Evolutionary conservation across 1,284 basidiomycete genomes (phyloP).

Genomic region (Ustilago cynodontis): DNA sequence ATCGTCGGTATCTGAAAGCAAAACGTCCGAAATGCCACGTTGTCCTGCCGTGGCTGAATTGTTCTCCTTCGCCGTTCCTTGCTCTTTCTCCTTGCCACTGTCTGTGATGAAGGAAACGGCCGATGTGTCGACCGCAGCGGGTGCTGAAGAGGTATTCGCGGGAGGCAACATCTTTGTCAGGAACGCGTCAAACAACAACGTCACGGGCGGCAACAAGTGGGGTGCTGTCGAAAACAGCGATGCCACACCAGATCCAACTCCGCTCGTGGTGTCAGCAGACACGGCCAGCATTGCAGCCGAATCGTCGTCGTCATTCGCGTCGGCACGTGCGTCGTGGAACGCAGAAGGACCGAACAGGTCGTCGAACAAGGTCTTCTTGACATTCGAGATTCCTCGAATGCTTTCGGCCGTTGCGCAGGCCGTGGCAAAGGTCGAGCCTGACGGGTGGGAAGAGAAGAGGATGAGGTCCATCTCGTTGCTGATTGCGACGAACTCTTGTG

Average conservation of each 20-base stretch:
- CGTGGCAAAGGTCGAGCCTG: constrained; percentile 24
- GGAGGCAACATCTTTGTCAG: constrained; percentile 77
- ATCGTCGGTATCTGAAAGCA: constrained; percentile 42
- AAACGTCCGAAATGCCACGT: constrained; percentile 30
- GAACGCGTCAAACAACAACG: constrained; percentile 80
- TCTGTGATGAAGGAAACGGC: not conserved
- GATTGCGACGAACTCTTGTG: constrained; percentile 48
- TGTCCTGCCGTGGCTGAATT: not conserved
- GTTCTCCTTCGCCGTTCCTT: not conserved
- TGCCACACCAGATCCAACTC: constrained; percentile 57
- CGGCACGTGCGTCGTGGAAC: constrained; percentile 67
- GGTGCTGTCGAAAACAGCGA: constrained; percentile 80
- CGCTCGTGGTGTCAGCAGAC: constrained; percentile 6
- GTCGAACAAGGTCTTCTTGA: constrained; percentile 81
- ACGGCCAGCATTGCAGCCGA: not conserved
- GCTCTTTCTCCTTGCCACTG: constrained; percentile 2
- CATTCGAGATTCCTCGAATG: constrained; percentile 77
- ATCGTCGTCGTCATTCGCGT: constrained; percentile 23
- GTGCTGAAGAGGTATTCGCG: constrained; percentile 2
- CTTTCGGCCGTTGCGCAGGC: constrained; percentile 32
- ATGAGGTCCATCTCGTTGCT: constrained; percentile 55
- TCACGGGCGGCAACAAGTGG: constrained; percentile 83
- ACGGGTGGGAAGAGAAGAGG: constrained; percentile 44
- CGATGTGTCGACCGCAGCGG: not conserved
- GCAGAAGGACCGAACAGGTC: constrained; percentile 82